These are phyloP conservation scores for Dactylellina drechsleri DNA, from an alignment of 2,329 filamentous ascomycete genomes.

Conservation along the genomic window DNA sequence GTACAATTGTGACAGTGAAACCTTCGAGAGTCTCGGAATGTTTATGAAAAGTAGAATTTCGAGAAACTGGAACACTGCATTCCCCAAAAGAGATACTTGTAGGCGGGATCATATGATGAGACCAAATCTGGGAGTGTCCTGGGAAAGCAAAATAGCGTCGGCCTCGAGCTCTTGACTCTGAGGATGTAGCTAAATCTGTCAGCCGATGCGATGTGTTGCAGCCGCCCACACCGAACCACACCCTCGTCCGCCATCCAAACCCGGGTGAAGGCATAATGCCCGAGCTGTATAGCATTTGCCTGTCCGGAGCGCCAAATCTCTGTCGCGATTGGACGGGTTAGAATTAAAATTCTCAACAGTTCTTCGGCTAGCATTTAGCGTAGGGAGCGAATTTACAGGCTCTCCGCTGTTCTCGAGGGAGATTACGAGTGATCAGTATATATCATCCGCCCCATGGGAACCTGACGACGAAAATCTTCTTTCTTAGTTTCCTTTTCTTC, in stretches of 20 bases:
- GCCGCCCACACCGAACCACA: conserved; percentile 43
- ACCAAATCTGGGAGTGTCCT: background rate
- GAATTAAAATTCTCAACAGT: conserved; percentile 54
- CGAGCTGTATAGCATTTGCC: conserved; percentile 28
- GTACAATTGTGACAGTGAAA: conserved; percentile 2
- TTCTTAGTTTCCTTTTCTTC: conserved; percentile 17
- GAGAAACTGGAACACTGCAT: conserved; percentile 4
- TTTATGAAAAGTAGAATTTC: conserved; percentile 12
- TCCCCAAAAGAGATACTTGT: conserved; percentile 4
- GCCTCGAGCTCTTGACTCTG: conserved; percentile 22
- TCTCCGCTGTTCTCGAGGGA: conserved; percentile 35
- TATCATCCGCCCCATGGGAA: conserved; percentile 48
- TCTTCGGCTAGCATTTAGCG: conserved; percentile 39
- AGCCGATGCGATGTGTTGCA: conserved; percentile 53
- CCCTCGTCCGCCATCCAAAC: conserved; percentile 39
- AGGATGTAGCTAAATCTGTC: conserved; percentile 1
- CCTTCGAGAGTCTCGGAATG: background rate
- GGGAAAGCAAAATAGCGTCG: conserved; percentile 1
- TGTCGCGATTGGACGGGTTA: conserved; percentile 41
- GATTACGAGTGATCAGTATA: conserved; percentile 49
- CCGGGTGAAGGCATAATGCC: conserved; percentile 49
- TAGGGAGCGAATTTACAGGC: conserved; percentile 41
- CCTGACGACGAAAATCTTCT: conserved; percentile 30
- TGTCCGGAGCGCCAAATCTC: conserved; percentile 50
- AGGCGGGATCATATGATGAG: conserved; percentile 25